These are phyloP conservation scores for Paradendryphiella salina DNA, from an alignment of 2,329 filamentous ascomycete species.

Conservation along the genomic window DNA sequence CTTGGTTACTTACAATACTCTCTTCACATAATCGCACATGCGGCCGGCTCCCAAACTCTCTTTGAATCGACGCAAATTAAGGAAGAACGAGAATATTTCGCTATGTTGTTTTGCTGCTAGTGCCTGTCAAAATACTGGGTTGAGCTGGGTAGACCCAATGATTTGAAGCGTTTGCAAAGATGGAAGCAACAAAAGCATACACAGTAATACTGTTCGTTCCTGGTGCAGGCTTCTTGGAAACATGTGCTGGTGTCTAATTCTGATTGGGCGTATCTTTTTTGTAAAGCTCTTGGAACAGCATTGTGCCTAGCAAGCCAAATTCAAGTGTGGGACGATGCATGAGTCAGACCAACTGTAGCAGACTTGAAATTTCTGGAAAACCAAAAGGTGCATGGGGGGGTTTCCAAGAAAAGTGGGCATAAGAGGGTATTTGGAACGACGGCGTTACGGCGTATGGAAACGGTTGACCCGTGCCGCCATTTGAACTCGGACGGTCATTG, in stretches of 20 bases:
- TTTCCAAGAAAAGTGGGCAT: neutral
- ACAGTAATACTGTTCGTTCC: no score
- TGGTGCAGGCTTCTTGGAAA: no score
- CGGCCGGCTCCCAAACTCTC: neutral
- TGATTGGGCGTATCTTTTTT: no score
- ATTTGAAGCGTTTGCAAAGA: no score
- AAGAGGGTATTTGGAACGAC: neutral
- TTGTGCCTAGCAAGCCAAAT: no score
- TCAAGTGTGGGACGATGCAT: neutral
- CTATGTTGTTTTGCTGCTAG: no score
- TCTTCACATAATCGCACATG: neutral
- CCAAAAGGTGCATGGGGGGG: neutral
- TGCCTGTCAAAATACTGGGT: neutral
- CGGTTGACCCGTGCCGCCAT: neutral
- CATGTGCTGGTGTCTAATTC: no score
- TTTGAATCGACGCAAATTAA: no score
- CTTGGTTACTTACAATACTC: neutral
- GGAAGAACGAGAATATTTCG: no score
- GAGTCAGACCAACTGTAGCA: neutral
- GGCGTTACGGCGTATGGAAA: neutral
- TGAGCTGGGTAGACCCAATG: neutral
- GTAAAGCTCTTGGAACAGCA: no score
- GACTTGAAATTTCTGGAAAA: neutral
- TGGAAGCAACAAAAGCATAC: neutral
- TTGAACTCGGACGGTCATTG: constrained; percentile 4